Percentiles rank a stretch among this genome's conserved stretches.
phyloP scores from a whole-genome alignment of 352 stramenopile species.

The Phytopythium aichiense region DNA sequence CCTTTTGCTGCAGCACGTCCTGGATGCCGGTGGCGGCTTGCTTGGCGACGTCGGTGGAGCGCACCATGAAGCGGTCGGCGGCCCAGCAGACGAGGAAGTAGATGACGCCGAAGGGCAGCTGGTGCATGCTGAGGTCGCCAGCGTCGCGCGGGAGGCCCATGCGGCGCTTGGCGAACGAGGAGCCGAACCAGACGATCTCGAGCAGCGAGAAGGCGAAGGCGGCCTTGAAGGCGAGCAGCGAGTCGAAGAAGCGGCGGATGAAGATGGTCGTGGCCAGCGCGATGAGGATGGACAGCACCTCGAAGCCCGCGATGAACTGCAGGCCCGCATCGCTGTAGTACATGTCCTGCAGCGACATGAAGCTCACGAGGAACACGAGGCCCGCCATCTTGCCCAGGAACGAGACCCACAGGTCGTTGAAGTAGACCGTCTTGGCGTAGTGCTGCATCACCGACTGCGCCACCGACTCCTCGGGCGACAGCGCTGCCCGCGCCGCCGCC shows the following conservation, averaged over 20 bases:
- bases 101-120: conserved; percentile 65
- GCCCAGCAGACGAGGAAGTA: conserved; percentile 78
- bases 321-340: conserved; percentile 36
- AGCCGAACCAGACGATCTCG: conserved; percentile 61
- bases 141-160: conserved; percentile 37
- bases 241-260: conserved; percentile 51
- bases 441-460: conserved; percentile 74
- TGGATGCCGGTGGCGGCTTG: conserved; percentile 59
- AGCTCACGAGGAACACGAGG: conserved; percentile 64
- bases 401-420: conserved; percentile 82
- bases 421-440: conserved; percentile 83
- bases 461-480: conserved; percentile 21
- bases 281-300: conserved; percentile 57
- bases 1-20: conserved; percentile 37
- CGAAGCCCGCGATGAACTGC: conserved; percentile 56
- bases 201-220: conserved; percentile 72
- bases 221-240: conserved; percentile 72
- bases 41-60: conserved; percentile 56
- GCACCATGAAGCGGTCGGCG: conserved; percentile 81
- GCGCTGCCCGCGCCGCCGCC: too few species aligned
- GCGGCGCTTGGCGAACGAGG: conserved; percentile 44
- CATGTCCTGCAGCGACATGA: conserved; percentile 60
- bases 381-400: conserved; percentile 76
- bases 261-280: conserved; percentile 53
- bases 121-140: conserved; percentile 54